A percentile compares a stretch with the other conserved stretches of the same genome.
Evolutionary conservation across 441 rosid species (phyloP).

Genomic region (Corymbia calophylla): DNA sequence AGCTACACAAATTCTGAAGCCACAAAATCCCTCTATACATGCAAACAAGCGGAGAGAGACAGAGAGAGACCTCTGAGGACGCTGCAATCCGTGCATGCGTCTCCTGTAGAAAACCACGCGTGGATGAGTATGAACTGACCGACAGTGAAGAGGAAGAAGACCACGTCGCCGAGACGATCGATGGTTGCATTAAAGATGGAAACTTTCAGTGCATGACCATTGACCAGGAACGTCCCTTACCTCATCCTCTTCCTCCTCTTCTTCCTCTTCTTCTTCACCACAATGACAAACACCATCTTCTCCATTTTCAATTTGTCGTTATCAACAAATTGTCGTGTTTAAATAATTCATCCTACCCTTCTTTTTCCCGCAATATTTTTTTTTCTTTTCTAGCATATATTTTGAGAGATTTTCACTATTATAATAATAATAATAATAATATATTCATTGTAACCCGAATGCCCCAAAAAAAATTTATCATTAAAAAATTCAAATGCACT

Average conservation of each 20-base stretch:
- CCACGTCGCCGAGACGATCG: not conserved
- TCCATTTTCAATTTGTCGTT: not conserved
- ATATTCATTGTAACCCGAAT: too few relatives aligned
- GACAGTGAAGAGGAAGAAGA: not conserved
- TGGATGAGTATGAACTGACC: not conserved
- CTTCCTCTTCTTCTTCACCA: not conserved
- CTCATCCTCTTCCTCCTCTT: not conserved
- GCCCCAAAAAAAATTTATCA: too few relatives aligned
- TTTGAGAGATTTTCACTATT: not conserved
- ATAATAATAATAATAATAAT: not conserved
- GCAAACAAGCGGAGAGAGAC: not conserved
- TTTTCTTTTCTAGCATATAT: not conserved
- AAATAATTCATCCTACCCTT: not conserved
- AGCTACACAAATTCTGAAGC: not conserved
- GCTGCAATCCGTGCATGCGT: not conserved
- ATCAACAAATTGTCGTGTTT: not conserved
- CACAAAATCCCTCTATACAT: not conserved
- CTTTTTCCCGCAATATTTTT: not conserved
- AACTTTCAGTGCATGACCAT: not conserved
- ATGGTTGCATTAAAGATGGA: not conserved
- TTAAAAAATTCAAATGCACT: too few relatives aligned
- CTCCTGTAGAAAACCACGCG: not conserved
- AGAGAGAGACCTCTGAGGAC: not conserved
- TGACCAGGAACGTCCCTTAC: not conserved
- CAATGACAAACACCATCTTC: not conserved